Base-by-base conservation (phyloP, 1,284 basidiomycete species). In the Pisolithus thermaeus region DNA sequence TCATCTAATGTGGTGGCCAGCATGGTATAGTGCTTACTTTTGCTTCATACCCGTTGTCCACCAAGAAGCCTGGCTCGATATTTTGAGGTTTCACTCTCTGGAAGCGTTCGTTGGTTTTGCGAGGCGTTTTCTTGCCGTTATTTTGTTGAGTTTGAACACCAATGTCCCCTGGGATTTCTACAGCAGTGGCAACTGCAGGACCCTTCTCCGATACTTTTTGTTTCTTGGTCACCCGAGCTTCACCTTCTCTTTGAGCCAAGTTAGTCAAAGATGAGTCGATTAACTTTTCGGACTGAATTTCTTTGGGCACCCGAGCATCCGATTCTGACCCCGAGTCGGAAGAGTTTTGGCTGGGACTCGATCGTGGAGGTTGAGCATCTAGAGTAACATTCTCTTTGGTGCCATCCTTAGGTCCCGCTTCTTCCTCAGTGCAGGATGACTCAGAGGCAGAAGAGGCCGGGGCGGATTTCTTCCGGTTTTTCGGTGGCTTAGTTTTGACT, bases 11-110 rank as follows among this genome's bases (percentile, higher is more conserved):
- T 28, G 28, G 23, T 46, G 30, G n/a, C 6, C n/a, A 4, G 8
- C 9, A 16, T n/a, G 46, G 55, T 56, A 38, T 25, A 69, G 73
- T 5, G n/a, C 57, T 62, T 61, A 90, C 91, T 74, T 88, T 89
- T 30, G 85, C 81, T 47, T 86, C 79, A 60, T 95, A 99, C 41
- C 83, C 79, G 66, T 96, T 98, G 65, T 96, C 83, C 67, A 92
- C 66, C 43, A 85, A 69, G 39, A 79, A 72, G 52, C 89, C 77
- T 2, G 73, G 62, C 59, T 75, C 80, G 6, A 92, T 73, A 50
- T 83, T 74, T 22, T 86, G 81, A 2, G 76, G 70, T 66, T 95
- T 88, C 54, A 98, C 83, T 32, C 96, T 78, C 65, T 87, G 84
- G 74, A 98, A 98, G 27, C 88, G 84, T 51, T 60, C 61, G 57